Conservation (phyloP, 2,329 filamentous ascomycete species). For the Triangularia setosa region DNA sequence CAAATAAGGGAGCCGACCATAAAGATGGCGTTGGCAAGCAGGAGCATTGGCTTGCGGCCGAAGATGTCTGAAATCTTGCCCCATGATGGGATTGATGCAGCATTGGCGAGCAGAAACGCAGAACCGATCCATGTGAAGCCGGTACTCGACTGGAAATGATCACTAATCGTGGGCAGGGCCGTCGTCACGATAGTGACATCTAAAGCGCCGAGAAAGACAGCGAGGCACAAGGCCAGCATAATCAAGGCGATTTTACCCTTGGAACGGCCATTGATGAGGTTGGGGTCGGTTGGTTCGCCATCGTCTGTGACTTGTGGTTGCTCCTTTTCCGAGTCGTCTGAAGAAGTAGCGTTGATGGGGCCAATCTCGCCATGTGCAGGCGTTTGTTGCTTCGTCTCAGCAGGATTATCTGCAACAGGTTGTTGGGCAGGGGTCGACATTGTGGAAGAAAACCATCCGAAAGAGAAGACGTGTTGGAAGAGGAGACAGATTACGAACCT, state of each 20-base stretch:
- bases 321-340: background rate
- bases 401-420: background rate
- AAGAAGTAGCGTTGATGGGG: background rate
- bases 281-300: background rate
- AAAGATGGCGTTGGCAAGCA: constrained; percentile 46
- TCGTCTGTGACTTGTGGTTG: background rate
- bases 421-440: background rate
- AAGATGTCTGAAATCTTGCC: constrained; percentile 57
- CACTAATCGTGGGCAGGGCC: constrained; percentile 56
- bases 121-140: constrained; percentile 76
- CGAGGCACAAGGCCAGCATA: constrained; percentile 36
- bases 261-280: background rate
- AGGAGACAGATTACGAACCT: background rate
- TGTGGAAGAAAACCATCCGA: background rate
- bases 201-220: constrained; percentile 42
- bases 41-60: constrained; percentile 50
- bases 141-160: constrained; percentile 54
- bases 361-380: background rate
- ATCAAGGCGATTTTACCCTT: constrained; percentile 20
- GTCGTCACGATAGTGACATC: constrained; percentile 57
- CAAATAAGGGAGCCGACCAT: constrained; percentile 48
- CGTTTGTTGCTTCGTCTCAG: background rate
- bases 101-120: constrained; percentile 66
- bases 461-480: background rate
- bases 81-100: constrained; percentile 65